These are phyloP conservation scores for Phytophthora cajani DNA, from an alignment of 352 stramenopile genomes.

Conservation along the genomic window DNA sequence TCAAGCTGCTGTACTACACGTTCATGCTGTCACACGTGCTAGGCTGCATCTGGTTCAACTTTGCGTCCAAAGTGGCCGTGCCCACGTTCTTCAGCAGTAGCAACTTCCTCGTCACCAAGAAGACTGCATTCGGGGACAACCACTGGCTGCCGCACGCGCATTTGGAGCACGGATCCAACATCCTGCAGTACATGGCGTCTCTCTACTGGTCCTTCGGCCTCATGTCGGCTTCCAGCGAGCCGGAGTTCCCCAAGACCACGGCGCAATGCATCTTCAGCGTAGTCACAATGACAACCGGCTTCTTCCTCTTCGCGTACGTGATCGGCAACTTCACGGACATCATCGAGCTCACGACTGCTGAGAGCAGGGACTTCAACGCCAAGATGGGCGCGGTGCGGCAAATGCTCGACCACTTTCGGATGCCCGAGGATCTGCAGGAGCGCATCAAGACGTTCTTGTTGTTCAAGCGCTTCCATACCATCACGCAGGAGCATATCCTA, in stretches of 20 bases:
- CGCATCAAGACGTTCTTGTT: slow-evolving; percentile 70
- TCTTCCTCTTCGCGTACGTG: slow-evolving; percentile 77
- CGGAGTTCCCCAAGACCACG: slow-evolving; percentile 57
- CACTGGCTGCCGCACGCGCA: slow-evolving; percentile 41
- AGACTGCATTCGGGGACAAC: slow-evolving; percentile 32
- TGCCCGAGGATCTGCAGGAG: slow-evolving; percentile 44
- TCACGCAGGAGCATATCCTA: slow-evolving; percentile 68
- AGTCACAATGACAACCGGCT: slow-evolving; percentile 61
- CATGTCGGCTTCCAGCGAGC: slow-evolving; percentile 61
- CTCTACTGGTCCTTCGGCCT: slow-evolving; percentile 72
- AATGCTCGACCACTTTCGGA: slow-evolving; percentile 58
- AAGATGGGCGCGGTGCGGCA: slow-evolving; percentile 61
- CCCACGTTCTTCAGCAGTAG: slow-evolving; percentile 20
- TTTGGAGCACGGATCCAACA: slow-evolving; percentile 25
- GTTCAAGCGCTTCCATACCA: slow-evolving; percentile 71
- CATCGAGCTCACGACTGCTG: slow-evolving; percentile 60
- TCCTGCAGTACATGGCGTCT: slow-evolving; percentile 59
- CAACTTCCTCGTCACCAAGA: not conserved
- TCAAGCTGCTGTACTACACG: slow-evolving; percentile 79
- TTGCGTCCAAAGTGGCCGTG: slow-evolving; percentile 33
- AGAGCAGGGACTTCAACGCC: slow-evolving; percentile 65
- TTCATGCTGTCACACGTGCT: slow-evolving; percentile 68
- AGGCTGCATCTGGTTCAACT: slow-evolving; percentile 76
- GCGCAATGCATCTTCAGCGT: slow-evolving; percentile 61
- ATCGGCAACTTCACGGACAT: slow-evolving; percentile 72